These are phyloP conservation scores for Streptanthus diversifolius DNA, from an alignment of 345 rosid species.

Conservation along the genomic window DNA sequence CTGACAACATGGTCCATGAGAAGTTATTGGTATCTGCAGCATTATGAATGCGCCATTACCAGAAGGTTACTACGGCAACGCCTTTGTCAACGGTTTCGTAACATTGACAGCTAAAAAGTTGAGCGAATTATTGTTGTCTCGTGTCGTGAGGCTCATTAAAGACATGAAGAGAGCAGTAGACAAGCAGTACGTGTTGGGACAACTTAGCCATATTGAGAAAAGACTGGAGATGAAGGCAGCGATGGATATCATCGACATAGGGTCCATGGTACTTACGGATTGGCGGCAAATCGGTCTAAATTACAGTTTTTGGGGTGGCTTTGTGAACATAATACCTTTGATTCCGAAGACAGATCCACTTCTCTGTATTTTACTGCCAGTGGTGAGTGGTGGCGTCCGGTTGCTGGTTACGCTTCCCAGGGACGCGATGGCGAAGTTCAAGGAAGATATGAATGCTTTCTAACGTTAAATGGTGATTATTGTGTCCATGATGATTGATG, in stretches of 20 bases:
- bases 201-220: constrained; percentile 23
- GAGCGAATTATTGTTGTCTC: constrained; percentile 21
- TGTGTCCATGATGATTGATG: not conserved
- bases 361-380: constrained; percentile 33
- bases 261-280: constrained; percentile 34
- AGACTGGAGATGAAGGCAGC: not conserved
- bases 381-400: constrained; percentile 38
- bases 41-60: constrained; percentile 37
- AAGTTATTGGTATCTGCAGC: constrained; percentile 22
- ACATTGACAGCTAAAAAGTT: constrained; percentile 29
- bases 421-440: constrained; percentile 39
- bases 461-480: not conserved
- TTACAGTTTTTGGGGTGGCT: constrained; percentile 30
- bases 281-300: constrained; percentile 41
- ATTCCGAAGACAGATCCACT: constrained; percentile 29
- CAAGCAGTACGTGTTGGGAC: not conserved
- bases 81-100: constrained; percentile 12
- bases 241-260: not conserved
- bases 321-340: constrained; percentile 39
- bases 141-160: constrained; percentile 33
- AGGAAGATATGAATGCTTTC: constrained; percentile 29
- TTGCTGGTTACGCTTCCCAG: constrained; percentile 39
- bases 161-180: constrained; percentile 25
- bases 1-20: constrained; percentile 30
- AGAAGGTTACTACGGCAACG: constrained; percentile 46